Evolutionary conservation across 768 basidiomycete genomes (phyloP), one percentile per base, ranked within the genome.

Genomic region (Leucogyrophana mollusca): DNA sequence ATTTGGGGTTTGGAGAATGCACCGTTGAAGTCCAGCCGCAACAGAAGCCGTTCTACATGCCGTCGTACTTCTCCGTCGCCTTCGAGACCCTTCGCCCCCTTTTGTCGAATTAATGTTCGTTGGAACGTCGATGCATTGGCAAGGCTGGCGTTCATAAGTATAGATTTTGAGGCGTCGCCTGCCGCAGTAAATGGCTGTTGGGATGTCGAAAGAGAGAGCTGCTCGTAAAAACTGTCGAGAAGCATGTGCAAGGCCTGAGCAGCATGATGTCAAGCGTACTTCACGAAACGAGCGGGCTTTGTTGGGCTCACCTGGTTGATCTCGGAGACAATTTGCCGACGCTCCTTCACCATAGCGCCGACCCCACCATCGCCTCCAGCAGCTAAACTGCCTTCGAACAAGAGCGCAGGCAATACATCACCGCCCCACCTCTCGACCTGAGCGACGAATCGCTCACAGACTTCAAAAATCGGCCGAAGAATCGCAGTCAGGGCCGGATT

Each of bases 391-490:
- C 89, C 90, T 60, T 93, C 92, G 51, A 83, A 85, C 33, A 94
- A 64, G 37, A 94, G 71, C 0, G 85, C 89, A 10, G 93, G 93
- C 2, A 94, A 69, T 8, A 94, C 81, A 59, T 94, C 90, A 0
- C 92, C 92, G 10, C 90, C 91, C 93, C 93, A 96, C 43, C 92
- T 71, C 64, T 94, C 93, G 0, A 94, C 80, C 52, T 91, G 83
- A 6, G 82, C 90, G n/a, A 85, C 86, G 59, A 95, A 90, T 8
- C 83, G 77, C 59, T 90, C 91, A 61, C 91, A 94, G 8, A 87
- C 73, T 53, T 91, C 89, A 40, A 95, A 71, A 46, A 94, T 83
- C 24, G 81, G 75, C 14, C 83, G 80, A 32, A 94, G 69, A 34
- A 82, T 78, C 1, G 76, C 64, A 5, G 85, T 79, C 16, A 90